Evolutionary conservation across 306 rosid genomes (phyloP).

Genomic region (Herpetospermum pedunculosum): DNA sequence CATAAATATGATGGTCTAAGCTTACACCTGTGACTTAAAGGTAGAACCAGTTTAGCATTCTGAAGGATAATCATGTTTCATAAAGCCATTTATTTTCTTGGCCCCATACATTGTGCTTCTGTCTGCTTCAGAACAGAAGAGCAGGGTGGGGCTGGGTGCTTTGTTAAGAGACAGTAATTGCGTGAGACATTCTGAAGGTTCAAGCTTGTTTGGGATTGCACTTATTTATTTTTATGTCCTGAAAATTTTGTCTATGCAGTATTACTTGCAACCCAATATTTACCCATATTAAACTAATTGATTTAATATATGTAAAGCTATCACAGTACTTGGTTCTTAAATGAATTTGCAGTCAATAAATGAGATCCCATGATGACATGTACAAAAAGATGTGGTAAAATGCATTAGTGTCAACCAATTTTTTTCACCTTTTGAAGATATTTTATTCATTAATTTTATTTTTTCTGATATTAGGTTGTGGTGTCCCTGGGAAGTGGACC

Average conservation of each 20-base stretch:
- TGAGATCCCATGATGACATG: neutral
- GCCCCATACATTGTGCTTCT: neutral
- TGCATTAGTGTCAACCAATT: neutral
- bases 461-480: conserved; percentile 54
- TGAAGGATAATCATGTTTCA: conserved; percentile 1
- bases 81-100: conserved; percentile 4
- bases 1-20: neutral
- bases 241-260: neutral
- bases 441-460: conserved; percentile 15
- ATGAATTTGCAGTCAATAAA: neutral
- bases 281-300: neutral
- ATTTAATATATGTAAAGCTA: neutral
- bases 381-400: neutral
- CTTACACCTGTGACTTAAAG: neutral
- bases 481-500: conserved; percentile 96
- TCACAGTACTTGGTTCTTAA: neutral
- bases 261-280: neutral
- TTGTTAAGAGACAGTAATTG: neutral
- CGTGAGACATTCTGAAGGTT: neutral
- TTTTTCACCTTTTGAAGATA: neutral
- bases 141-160: conserved; percentile 6
- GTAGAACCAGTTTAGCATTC: neutral
- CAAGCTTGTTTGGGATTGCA: conserved; percentile 1
- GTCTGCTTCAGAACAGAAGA: conserved; percentile 7
- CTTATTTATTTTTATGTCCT: neutral